Evolutionary conservation across 2,329 filamentous ascomycete genomes (phyloP).

Genomic region (Xylaria polymorpha): DNA sequence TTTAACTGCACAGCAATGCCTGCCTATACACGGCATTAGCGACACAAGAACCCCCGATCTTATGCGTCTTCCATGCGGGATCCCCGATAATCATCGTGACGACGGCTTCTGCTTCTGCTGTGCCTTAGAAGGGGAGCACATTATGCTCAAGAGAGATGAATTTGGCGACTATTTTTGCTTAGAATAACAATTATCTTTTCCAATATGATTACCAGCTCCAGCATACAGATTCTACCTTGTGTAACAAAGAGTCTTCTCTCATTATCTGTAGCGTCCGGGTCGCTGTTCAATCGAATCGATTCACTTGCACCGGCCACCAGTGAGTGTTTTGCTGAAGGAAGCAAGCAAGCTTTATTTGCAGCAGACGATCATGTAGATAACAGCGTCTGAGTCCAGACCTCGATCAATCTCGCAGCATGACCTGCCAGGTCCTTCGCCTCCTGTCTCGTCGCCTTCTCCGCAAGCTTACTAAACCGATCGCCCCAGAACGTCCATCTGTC

Average conservation of each 20-base stretch:
- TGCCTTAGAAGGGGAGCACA: no score
- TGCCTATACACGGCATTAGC: background rate
- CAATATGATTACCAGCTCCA: background rate
- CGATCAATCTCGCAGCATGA: constrained; percentile 46
- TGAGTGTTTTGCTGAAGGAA: background rate
- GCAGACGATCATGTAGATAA: constrained; percentile 23
- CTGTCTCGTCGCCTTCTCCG: constrained; percentile 32
- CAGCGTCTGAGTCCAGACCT: constrained; percentile 41
- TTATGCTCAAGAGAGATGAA: no score
- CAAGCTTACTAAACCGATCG: constrained; percentile 42
- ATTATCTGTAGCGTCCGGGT: background rate
- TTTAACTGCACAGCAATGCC: background rate
- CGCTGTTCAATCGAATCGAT: background rate
- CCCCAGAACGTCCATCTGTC: constrained; percentile 49
- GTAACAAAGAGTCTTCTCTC: no score
- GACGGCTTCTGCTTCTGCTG: background rate
- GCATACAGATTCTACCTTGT: background rate
- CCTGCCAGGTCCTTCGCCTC: constrained; percentile 43
- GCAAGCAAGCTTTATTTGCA: background rate
- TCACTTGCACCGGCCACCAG: background rate
- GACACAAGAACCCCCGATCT: background rate
- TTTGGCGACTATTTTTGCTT: no score
- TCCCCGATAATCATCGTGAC: background rate
- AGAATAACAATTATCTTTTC: background rate
- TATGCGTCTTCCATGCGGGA: background rate